Evolutionary conservation across 2,329 filamentous ascomycete genomes (phyloP).

Genomic region (Lojkania enalia): DNA sequence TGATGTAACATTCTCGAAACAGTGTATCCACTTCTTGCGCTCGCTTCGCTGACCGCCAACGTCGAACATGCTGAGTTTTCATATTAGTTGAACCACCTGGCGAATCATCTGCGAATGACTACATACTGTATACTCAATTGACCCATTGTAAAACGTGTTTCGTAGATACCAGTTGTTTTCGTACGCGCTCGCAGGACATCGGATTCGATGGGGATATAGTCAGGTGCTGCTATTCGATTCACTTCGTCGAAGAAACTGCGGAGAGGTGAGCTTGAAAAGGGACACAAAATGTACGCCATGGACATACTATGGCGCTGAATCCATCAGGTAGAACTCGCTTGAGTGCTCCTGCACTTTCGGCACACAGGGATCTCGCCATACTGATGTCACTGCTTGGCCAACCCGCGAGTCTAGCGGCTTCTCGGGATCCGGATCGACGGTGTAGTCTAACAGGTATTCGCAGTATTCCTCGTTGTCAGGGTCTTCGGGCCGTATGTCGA

Average conservation of each 20-base stretch:
- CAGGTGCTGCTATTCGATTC: conserved; percentile 75
- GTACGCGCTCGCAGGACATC: conserved; percentile 94
- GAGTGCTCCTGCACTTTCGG: conserved; percentile 86
- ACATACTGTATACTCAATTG: conserved; percentile 97
- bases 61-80: conserved; percentile 85
- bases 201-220: conserved; percentile 91
- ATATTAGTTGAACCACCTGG: conserved; percentile 30
- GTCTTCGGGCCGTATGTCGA: conserved; percentile 77
- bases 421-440: conserved; percentile 87
- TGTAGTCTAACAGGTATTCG: conserved; percentile 82
- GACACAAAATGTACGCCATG: neutral
- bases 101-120: conserved; percentile 10
- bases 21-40: conserved; percentile 99
- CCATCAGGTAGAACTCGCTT: conserved; percentile 99
- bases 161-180: conserved; percentile 98
- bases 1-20: conserved; percentile 98
- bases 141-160: conserved; percentile 98
- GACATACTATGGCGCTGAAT: conserved; percentile 94
- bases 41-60: conserved; percentile 96
- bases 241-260: conserved; percentile 94
- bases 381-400: conserved; percentile 76
- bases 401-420: conserved; percentile 80
- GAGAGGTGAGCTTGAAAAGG: conserved; percentile 24
- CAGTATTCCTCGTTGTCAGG: conserved; percentile 73
- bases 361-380: conserved; percentile 89